phyloP scores from a whole-genome alignment of 2,329 filamentous ascomycete genomes.

The Trichothecium roseum region DNA sequence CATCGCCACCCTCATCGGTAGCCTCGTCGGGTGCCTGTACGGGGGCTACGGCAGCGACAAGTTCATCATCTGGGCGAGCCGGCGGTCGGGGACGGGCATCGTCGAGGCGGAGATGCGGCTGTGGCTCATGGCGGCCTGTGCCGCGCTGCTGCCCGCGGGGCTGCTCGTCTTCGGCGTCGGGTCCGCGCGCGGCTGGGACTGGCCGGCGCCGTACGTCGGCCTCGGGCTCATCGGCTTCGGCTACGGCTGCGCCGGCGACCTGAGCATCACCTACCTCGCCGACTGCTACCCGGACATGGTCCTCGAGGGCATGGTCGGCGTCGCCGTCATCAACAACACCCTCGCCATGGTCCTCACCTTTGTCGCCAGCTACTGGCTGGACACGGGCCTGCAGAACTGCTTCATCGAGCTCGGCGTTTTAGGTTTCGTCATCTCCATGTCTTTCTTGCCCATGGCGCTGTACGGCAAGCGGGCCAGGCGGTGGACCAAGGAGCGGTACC shows the following conservation, averaged over 20 bases:
- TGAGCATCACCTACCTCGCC: constrained; percentile 43
- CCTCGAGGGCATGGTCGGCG: constrained; percentile 47
- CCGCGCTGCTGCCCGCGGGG: constrained; percentile 37
- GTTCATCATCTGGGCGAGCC: constrained; percentile 45
- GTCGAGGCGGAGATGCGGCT: constrained; percentile 45
- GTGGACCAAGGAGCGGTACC: constrained; percentile 35
- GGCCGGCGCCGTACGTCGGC: constrained; percentile 43
- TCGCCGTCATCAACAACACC: constrained; percentile 46
- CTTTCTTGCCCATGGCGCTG: constrained; percentile 42
- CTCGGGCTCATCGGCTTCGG: constrained; percentile 49
- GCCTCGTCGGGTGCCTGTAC: constrained; percentile 44
- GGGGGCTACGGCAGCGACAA: constrained; percentile 46
- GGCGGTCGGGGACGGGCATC: constrained; percentile 35
- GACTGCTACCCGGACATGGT: constrained; percentile 47
- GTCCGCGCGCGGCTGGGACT: constrained; percentile 36
- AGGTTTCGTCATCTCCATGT: constrained; percentile 37
- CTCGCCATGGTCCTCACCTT: constrained; percentile 45
- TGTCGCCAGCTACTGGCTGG: constrained; percentile 36
- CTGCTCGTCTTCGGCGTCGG: constrained; percentile 44
- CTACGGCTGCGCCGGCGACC: constrained; percentile 46
- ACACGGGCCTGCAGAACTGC: constrained; percentile 30
- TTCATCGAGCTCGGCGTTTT: constrained; percentile 42
- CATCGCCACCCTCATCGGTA: constrained; percentile 42
- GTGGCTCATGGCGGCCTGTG: constrained; percentile 38
- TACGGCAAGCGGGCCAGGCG: constrained; percentile 39